phyloP scores from a whole-genome alignment of 805 yeast genomes.

The Suhomyces tanzawaensis region DNA sequence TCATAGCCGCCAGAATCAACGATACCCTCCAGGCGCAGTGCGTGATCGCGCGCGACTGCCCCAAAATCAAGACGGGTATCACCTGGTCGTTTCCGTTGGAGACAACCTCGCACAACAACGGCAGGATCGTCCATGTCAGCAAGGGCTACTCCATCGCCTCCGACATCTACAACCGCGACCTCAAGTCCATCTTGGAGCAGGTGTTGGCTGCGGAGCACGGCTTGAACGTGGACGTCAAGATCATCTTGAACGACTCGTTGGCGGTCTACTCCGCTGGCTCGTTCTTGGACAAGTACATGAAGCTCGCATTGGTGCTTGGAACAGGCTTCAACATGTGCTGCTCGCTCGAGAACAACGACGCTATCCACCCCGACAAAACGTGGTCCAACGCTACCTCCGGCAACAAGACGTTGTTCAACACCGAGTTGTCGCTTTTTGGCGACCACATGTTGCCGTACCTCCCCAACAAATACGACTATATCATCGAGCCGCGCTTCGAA shows the following conservation, averaged over 20 bases:
- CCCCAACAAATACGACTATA: slow-evolving; percentile 39
- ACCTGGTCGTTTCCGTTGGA: slow-evolving; percentile 59
- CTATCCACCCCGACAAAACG: slow-evolving; percentile 17
- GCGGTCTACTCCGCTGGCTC: slow-evolving; percentile 59
- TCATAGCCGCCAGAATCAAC: slow-evolving; percentile 35
- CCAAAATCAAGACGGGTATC: slow-evolving; percentile 40
- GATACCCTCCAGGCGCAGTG: slow-evolving; percentile 26
- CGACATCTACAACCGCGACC: slow-evolving; percentile 40
- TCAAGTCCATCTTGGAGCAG: slow-evolving; percentile 41
- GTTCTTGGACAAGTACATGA: slow-evolving; percentile 33
- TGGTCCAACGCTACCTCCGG: slow-evolving; percentile 4
- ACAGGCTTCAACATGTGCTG: slow-evolving; percentile 65
- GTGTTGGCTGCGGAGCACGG: slow-evolving; percentile 22
- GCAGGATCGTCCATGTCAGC: slow-evolving; percentile 51
- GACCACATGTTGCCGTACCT: slow-evolving; percentile 26
- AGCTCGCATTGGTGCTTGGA: slow-evolving; percentile 61
- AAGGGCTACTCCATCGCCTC: slow-evolving; percentile 54
- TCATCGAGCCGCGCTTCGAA: slow-evolving; percentile 34
- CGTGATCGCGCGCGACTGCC: slow-evolving; percentile 9
- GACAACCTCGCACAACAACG: slow-evolving; percentile 40
- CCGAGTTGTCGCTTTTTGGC: slow-evolving; percentile 60
- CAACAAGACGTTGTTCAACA: slow-evolving; percentile 37
- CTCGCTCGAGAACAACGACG: slow-evolving; percentile 19
- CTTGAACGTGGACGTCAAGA: slow-evolving; percentile 36
- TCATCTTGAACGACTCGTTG: slow-evolving; percentile 62